Evolutionary conservation across 805 yeast species (phyloP).

Genomic region (Yarrowia porcina): DNA sequence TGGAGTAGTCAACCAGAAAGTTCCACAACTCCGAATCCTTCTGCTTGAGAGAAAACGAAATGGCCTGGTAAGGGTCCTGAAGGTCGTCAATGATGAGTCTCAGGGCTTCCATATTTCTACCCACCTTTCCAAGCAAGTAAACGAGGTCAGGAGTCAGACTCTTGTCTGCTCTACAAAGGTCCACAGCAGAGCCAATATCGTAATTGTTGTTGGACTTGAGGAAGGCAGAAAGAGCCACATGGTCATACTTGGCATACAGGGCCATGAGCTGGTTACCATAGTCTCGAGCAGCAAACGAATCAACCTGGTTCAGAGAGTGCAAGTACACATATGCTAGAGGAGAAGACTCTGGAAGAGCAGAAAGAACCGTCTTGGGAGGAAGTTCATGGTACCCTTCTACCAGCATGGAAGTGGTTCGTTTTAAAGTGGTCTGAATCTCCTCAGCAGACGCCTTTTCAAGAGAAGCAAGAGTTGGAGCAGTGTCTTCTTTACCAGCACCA

Average conservation of each 20-base stretch:
- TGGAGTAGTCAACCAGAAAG: constrained; percentile 64
- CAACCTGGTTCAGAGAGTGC: constrained; percentile 53
- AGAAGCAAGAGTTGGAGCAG: constrained; percentile 36
- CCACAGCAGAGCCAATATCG: constrained; percentile 67
- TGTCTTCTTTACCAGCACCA: neutral
- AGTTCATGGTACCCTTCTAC: constrained; percentile 67
- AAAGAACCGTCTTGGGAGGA: constrained; percentile 50
- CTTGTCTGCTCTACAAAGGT: constrained; percentile 51
- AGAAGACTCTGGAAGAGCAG: neutral
- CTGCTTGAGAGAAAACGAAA: constrained; percentile 65
- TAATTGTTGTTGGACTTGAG: constrained; percentile 54
- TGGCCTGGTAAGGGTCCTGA: constrained; percentile 76
- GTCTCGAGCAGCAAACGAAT: constrained; percentile 51
- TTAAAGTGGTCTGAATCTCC: constrained; percentile 42
- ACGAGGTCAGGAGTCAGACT: constrained; percentile 69
- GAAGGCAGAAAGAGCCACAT: constrained; percentile 54
- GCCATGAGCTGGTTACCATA: constrained; percentile 67
- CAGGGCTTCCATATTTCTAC: constrained; percentile 74
- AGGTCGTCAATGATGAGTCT: constrained; percentile 71
- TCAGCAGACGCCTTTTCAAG: constrained; percentile 44
- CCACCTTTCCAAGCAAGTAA: constrained; percentile 74
- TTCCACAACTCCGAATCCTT: constrained; percentile 81
- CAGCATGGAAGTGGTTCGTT: constrained; percentile 50
- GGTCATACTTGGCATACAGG: constrained; percentile 62
- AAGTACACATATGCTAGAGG: constrained; percentile 60